Conservation (phyloP, 495 filamentous ascomycete species). For the Chaetomium cochliodes region DNA sequence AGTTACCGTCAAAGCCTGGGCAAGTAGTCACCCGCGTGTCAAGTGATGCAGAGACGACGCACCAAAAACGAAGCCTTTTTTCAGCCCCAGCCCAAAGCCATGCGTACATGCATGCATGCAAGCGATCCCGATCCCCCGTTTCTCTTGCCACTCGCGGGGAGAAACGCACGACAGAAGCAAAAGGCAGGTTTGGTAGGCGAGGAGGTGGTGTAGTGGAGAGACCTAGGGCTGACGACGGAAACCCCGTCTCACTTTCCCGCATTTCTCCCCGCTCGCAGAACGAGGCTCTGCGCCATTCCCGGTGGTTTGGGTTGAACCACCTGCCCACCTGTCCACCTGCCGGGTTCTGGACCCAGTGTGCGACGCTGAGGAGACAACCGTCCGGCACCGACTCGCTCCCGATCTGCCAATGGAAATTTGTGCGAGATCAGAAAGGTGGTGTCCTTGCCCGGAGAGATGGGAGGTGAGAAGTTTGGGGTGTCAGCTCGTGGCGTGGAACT, state of each 20-base stretch:
- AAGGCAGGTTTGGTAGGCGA: not conserved
- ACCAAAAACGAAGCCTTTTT: not conserved
- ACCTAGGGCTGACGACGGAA: slow-evolving; percentile 1
- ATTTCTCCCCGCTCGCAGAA: not conserved
- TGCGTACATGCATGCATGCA: not conserved
- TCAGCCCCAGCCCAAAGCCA: slow-evolving; percentile 2
- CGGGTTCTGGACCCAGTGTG: slow-evolving; percentile 9
- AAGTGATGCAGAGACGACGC: slow-evolving; percentile 12
- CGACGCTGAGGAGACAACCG: not conserved
- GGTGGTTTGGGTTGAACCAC: slow-evolving; percentile 1
- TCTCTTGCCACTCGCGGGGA: not conserved
- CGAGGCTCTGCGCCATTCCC: slow-evolving; percentile 12
- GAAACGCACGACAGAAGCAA: not conserved
- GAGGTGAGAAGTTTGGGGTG: not conserved
- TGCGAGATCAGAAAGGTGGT: not conserved
- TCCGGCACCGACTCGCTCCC: not conserved
- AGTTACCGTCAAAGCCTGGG: not conserved
- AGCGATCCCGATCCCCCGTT: not conserved
- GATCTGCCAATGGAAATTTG: slow-evolving; percentile 10
- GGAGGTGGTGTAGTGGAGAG: not conserved
- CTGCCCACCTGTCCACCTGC: not conserved
- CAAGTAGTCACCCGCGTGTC: not conserved
- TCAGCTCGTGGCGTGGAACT: not conserved
- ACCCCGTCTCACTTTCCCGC: slow-evolving; percentile 2
- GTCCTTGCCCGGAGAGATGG: not conserved